Conservation (phyloP, 1,139 yeast species). For the Saccharomyces hybrid region DNA sequence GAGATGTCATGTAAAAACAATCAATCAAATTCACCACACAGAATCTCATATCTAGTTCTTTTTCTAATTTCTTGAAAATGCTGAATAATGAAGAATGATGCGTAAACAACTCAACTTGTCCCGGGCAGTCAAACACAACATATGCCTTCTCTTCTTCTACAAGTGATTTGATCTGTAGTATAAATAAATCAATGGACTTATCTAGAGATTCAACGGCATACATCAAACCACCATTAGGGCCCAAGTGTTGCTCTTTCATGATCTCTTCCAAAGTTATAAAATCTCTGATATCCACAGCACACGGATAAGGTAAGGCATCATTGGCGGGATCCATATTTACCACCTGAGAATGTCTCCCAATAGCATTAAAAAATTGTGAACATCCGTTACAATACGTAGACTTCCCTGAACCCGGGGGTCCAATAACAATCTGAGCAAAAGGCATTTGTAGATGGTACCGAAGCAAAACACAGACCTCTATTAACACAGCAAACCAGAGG, state of each 20-base stretch:
- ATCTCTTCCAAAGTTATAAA: constrained; percentile 80
- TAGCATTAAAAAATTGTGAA: constrained; percentile 84
- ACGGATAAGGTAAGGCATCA: constrained; percentile 71
- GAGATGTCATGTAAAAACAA: constrained; percentile 74
- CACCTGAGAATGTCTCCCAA: constrained; percentile 78
- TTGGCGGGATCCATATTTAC: constrained; percentile 94
- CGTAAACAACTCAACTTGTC: constrained; percentile 92
- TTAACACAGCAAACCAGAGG: neutral
- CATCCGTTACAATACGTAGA: constrained; percentile 91
- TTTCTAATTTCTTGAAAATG: constrained; percentile 65
- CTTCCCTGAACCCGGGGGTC: constrained; percentile 97
- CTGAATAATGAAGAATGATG: constrained; percentile 75
- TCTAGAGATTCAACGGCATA: constrained; percentile 72
- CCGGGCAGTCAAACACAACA: constrained; percentile 91
- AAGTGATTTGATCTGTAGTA: constrained; percentile 49
- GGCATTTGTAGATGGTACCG: constrained; percentile 33
- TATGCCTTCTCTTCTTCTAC: constrained; percentile 58
- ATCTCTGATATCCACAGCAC: constrained; percentile 83
- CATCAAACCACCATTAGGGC: constrained; percentile 95
- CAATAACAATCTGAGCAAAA: constrained; percentile 89
- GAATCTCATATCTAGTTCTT: constrained; percentile 57
- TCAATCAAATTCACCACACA: constrained; percentile 87
- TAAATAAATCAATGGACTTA: constrained; percentile 50
- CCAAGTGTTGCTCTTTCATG: constrained; percentile 73
- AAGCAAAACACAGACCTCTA: neutral